These are phyloP conservation scores for Phoenix dactylifera DNA, from an alignment of 176 grass and related monocot genomes.

Conservation along the genomic window DNA sequence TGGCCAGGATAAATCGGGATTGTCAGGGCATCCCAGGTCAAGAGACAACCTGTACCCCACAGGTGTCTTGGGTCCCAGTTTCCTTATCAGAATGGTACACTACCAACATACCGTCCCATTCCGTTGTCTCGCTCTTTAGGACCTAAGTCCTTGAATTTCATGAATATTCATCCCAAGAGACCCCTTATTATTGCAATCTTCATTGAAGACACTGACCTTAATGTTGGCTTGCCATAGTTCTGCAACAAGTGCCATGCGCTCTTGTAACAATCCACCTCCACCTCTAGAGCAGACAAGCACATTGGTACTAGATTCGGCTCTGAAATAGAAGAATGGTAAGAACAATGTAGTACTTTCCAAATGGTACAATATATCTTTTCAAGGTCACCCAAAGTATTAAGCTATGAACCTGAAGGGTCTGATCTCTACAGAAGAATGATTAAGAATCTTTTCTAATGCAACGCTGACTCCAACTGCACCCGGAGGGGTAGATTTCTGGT, in stretches of 20 bases:
- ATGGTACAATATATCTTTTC: not conserved
- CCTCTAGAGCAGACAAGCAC: constrained; percentile 96
- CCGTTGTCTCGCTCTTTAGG: too few species aligned
- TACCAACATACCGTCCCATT: too few species aligned
- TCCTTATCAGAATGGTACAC: too few species aligned
- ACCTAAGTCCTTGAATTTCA: too few species aligned
- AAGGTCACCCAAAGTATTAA: not conserved
- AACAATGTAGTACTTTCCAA: too few species aligned
- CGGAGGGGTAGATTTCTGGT: constrained; percentile 65
- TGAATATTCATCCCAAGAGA: too few species aligned
- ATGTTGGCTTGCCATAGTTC: constrained; percentile 92
- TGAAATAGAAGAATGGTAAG: constrained; percentile 17
- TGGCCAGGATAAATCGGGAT: too few species aligned
- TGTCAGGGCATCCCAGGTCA: too few species aligned
- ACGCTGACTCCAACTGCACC: constrained; percentile 93
- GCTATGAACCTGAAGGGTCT: constrained; percentile 42
- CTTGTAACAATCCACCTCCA: constrained; percentile 63
- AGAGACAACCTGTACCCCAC: too few species aligned
- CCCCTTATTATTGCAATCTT: too few species aligned
- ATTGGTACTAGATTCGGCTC: constrained; percentile 59
- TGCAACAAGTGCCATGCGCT: constrained; percentile 82
- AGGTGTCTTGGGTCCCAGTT: too few species aligned
- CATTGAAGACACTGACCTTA: constrained; percentile 37
- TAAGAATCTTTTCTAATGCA: constrained; percentile 87
- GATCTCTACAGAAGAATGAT: constrained; percentile 64